These are phyloP conservation scores for Fusarium duplospermum DNA, from an alignment of 2,329 filamentous ascomycete species.

Conservation along the genomic window DNA sequence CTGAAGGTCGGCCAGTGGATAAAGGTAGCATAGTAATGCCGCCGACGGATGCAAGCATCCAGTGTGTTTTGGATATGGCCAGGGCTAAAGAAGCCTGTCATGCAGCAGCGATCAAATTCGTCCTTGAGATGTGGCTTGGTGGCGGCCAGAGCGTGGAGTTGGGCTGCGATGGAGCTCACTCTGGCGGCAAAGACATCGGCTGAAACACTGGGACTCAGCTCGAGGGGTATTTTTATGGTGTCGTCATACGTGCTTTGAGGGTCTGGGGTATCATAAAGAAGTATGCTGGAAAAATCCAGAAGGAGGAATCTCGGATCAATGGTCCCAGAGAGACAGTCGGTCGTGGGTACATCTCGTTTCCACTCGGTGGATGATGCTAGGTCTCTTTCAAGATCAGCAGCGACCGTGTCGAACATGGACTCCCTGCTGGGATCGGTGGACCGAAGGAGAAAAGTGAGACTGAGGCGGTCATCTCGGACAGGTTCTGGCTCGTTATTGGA, in stretches of 20 bases:
- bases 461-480: neutral
- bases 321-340: neutral
- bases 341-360: neutral
- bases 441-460: slow-evolving; percentile 12
- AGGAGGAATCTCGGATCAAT: slow-evolving; percentile 20
- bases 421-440: slow-evolving; percentile 6
- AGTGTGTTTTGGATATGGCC: slow-evolving; percentile 19
- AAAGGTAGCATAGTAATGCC: slow-evolving; percentile 12
- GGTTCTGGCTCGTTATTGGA: neutral
- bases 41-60: slow-evolving; percentile 2
- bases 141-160: neutral
- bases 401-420: slow-evolving; percentile 12
- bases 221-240: neutral
- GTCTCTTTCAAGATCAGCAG: slow-evolving; percentile 16
- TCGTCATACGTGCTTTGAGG: fast-evolving
- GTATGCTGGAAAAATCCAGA: slow-evolving; percentile 13
- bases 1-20: slow-evolving; percentile 37
- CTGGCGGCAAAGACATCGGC: neutral
- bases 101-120: neutral
- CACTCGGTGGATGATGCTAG: slow-evolving; percentile 3
- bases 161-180: neutral
- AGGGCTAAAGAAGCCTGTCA: slow-evolving; percentile 2
- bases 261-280: neutral
- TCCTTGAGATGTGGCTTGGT: slow-evolving; percentile 15
- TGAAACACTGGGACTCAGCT: neutral